phyloP scores from a whole-genome alignment of 306 rosid species.

The Lathyrus aphaca region DNA sequence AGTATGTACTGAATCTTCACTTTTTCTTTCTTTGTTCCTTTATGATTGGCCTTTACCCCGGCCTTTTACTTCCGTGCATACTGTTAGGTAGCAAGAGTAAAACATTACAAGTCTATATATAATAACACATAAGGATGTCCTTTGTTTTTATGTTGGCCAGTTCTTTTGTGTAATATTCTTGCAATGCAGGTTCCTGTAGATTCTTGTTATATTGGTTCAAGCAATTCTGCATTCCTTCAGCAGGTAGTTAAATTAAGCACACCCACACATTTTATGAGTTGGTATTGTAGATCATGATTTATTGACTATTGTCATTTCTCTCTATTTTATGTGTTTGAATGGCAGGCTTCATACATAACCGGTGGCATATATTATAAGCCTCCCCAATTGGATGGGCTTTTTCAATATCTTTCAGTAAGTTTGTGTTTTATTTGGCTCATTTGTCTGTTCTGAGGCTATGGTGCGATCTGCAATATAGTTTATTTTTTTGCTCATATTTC shows the following conservation, averaged over 20 bases:
- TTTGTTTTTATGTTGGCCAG: constrained; percentile 17
- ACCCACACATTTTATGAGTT: constrained; percentile 21
- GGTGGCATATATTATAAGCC: constrained; percentile 95
- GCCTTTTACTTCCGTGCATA: constrained; percentile 19
- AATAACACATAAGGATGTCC: neutral
- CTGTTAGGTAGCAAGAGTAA: constrained; percentile 10
- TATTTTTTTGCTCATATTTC: too few species aligned
- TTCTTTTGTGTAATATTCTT: constrained; percentile 31
- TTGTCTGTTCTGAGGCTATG: constrained; percentile 21
- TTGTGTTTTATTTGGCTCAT: constrained; percentile 35
- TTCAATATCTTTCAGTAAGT: constrained; percentile 90
- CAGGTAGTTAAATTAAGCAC: constrained; percentile 62
- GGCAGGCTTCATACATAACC: constrained; percentile 89
- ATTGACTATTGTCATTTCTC: constrained; percentile 37
- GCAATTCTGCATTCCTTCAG: constrained; percentile 94
- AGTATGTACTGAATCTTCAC: constrained; percentile 48
- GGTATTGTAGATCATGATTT: constrained; percentile 31
- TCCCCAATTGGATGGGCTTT: constrained; percentile 79
- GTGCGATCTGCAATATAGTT: too few species aligned
- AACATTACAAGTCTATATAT: constrained; percentile 4
- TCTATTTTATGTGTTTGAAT: constrained; percentile 39
- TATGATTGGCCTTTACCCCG: constrained; percentile 22
- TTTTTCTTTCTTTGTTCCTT: constrained; percentile 20
- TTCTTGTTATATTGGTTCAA: constrained; percentile 80
- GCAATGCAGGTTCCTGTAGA: constrained; percentile 85